phyloP scores from a whole-genome alignment of 2,329 filamentous ascomycete genomes.

The Neoascochyta sp. region DNA sequence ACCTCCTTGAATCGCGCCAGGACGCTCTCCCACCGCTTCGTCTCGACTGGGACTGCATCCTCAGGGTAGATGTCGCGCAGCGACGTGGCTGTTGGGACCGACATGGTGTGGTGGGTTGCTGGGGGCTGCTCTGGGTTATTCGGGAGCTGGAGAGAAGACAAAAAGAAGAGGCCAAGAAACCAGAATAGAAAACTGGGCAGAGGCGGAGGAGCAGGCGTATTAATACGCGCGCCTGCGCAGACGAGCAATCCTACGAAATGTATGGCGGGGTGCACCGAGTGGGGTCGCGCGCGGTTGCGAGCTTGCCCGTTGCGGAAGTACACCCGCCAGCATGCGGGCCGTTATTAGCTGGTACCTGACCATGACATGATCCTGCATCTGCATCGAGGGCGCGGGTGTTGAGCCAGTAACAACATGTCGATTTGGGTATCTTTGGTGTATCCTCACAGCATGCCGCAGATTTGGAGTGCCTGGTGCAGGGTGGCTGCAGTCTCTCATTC shows the following conservation, averaged over 20 bases:
- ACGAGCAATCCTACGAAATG: no score
- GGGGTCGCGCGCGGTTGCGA: no score
- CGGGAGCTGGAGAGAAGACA: conserved; percentile 1
- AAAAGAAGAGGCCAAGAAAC: conserved; percentile 1
- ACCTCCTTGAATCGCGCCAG: conserved; percentile 65
- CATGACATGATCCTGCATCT: background rate
- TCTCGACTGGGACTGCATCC: conserved; percentile 65
- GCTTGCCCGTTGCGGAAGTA: no score
- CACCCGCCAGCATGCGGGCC: no score
- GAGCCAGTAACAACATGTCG: conserved; percentile 1
- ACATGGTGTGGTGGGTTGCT: conserved; percentile 31
- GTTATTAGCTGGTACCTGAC: no score
- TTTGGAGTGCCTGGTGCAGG: conserved; percentile 3
- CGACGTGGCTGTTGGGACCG: conserved; percentile 70
- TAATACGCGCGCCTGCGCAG: no score
- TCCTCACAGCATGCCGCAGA: no score
- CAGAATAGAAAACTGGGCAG: conserved; percentile 3
- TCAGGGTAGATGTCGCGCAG: conserved; percentile 80
- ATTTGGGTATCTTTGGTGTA: conserved; percentile 10
- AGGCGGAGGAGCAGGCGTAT: background rate
- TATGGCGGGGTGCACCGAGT: no score
- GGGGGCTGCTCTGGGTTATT: no score
- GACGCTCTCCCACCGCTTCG: conserved; percentile 70
- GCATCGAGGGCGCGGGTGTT: background rate
- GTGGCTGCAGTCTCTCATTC: conserved; percentile 9